Conservation (phyloP, 768 basidiomycete genomes). For the Candolleomyces eurysporus region DNA sequence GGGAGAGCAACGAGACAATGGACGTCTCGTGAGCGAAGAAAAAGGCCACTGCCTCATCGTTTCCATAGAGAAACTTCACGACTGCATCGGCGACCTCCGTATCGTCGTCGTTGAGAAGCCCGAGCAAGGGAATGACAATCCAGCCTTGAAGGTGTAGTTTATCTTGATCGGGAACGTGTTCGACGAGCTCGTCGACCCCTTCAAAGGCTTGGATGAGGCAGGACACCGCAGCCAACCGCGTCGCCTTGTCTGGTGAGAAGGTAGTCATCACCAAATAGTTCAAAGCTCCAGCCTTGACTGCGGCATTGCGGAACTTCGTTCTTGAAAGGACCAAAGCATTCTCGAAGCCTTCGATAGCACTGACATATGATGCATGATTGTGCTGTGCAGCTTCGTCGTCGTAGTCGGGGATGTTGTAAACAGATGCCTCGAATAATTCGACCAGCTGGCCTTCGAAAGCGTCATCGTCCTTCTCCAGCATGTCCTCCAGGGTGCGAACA, state of each 20-base stretch:
- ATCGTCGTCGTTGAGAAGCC: slow-evolving; percentile 5
- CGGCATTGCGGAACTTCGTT: neutral
- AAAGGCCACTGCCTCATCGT: neutral
- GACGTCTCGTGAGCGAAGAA: neutral
- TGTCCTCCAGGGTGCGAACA: neutral
- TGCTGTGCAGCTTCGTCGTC: neutral
- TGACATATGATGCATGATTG: neutral
- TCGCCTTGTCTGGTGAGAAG: neutral
- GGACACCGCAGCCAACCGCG: neutral
- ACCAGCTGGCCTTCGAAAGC: neutral
- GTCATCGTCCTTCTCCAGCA: neutral
- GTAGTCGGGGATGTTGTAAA: slow-evolving; percentile 1
- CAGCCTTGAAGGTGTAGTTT: neutral
- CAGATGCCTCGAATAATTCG: neutral
- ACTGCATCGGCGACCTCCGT: neutral
- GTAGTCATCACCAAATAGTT: neutral
- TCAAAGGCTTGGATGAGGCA: neutral
- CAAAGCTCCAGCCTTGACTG: neutral
- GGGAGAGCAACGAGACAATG: neutral
- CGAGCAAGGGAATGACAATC: slow-evolving; percentile 2
- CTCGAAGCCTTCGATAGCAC: slow-evolving; percentile 2
- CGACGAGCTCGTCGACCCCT: neutral
- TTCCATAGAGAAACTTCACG: neutral
- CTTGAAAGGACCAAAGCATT: neutral
- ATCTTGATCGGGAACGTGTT: neutral